Conservation (phyloP, 139 green algal species). For the Dunaliella primolecta region DNA sequence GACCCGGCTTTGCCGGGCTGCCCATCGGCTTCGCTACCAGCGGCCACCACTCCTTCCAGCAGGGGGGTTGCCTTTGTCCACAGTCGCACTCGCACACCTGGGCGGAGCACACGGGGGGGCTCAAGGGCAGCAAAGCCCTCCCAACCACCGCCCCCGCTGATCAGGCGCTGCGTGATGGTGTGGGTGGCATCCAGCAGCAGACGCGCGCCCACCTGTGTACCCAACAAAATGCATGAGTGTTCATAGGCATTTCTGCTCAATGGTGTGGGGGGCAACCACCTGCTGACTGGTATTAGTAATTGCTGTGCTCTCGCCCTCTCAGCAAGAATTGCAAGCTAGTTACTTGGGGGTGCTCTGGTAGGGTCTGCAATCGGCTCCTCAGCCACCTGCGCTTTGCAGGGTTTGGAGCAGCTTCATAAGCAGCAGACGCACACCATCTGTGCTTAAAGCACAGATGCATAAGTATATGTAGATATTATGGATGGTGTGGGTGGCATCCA, state of each 20-base stretch:
- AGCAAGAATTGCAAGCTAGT: too few species aligned
- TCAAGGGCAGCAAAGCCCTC: slow-evolving; percentile 20
- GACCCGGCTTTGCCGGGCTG: neutral
- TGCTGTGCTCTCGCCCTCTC: too few species aligned
- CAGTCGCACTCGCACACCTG: slow-evolving; percentile 28
- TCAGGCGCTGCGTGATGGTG: slow-evolving; percentile 16
- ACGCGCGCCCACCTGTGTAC: slow-evolving; percentile 15
- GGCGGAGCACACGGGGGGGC: slow-evolving; percentile 9
- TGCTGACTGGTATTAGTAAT: too few species aligned
- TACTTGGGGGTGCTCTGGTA: too few species aligned
- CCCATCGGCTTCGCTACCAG: neutral
- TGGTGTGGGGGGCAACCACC: too few species aligned
- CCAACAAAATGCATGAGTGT: too few species aligned
- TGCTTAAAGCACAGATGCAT: too few species aligned
- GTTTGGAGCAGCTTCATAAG: too few species aligned
- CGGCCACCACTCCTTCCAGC: neutral
- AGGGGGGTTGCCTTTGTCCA: slow-evolving; percentile 28
- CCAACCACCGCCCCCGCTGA: slow-evolving; percentile 20
- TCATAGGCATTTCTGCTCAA: too few species aligned
- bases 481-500: slow-evolving; percentile 24
- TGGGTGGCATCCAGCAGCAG: slow-evolving; percentile 34
- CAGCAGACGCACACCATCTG: too few species aligned
- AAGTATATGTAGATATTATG: neutral
- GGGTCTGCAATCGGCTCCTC: too few species aligned
- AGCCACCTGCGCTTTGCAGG: too few species aligned